phyloP scores from a whole-genome alignment of 169 alveolate species.

The Plasmodium knowlesi region DNA sequence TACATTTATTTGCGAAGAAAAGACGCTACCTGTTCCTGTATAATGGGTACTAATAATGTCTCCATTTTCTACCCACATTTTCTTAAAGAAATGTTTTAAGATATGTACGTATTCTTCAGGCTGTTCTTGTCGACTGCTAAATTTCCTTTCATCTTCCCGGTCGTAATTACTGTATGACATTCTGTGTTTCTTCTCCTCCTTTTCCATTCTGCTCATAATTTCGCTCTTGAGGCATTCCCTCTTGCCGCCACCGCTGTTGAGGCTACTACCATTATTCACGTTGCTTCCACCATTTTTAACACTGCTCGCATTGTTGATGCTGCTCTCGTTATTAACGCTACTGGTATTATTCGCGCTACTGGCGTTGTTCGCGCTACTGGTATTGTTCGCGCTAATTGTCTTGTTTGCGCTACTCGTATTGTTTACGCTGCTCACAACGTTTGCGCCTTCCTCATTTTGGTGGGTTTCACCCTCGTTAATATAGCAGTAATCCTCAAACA shows the following conservation, averaged over 20 bases:
- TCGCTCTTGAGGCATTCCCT: not conserved
- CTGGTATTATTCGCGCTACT: not conserved
- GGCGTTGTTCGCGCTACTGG: not conserved
- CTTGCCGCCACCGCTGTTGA: not conserved
- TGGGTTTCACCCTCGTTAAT: not conserved
- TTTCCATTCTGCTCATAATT: constrained; percentile 1
- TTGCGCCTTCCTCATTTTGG: not conserved
- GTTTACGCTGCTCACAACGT: not conserved
- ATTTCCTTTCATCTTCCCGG: not conserved
- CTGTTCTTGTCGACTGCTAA: constrained; percentile 17
- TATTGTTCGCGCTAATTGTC: no score
- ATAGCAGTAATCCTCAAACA: constrained; percentile 21
- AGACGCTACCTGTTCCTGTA: constrained; percentile 95
- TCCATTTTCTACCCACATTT: constrained; percentile 95
- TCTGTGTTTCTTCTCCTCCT: constrained; percentile 16
- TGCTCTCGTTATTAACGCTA: not conserved
- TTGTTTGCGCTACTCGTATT: not conserved
- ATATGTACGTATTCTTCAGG: constrained; percentile 44
- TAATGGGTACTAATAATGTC: constrained; percentile 91
- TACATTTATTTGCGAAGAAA: constrained; percentile 92
- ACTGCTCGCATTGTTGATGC: not conserved
- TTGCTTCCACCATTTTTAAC: not conserved
- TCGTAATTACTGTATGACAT: constrained; percentile 2
- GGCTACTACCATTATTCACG: not conserved
- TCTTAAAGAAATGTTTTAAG: constrained; percentile 84